Evolutionary conservation across 1,284 basidiomycete species (phyloP).

Genomic region (Cystobasidiaceae sp.): DNA sequence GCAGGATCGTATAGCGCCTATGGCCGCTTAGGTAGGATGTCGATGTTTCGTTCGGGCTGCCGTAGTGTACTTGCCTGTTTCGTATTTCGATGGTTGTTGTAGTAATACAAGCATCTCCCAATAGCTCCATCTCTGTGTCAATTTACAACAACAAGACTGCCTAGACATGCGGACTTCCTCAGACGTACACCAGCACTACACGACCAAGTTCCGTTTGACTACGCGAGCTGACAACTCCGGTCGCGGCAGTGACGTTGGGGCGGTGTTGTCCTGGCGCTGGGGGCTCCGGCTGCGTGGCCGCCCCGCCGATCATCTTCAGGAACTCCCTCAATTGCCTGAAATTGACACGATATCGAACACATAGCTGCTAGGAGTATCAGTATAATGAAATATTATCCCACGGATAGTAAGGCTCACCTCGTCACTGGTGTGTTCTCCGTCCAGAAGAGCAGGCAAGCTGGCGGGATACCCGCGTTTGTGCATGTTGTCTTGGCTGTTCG

Average conservation of each 20-base stretch:
- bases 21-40: no score
- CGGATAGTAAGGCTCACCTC: slow-evolving; percentile 32
- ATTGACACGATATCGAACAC: slow-evolving; percentile 24
- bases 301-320: slow-evolving; percentile 11
- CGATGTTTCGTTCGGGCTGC: no score
- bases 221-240: not conserved
- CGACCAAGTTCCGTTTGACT: slow-evolving; percentile 9
- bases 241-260: not conserved
- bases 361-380: slow-evolving; percentile 4
- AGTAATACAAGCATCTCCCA: no score
- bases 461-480: slow-evolving; percentile 33
- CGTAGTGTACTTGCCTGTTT: no score
- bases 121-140: no score
- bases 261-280: not conserved
- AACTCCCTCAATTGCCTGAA: slow-evolving; percentile 8
- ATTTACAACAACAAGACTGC: not conserved
- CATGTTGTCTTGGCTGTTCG: not conserved
- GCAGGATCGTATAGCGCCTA: no score
- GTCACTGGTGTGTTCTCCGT: slow-evolving; percentile 40
- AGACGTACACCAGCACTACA: slow-evolving; percentile 20
- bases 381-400: not conserved
- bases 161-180: not conserved
- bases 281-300: not conserved
- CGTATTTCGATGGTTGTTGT: no score
- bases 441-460: slow-evolving; percentile 34